These are phyloP conservation scores for Colletotrichum noveboracense DNA, from an alignment of 2,329 filamentous ascomycete species.

Conservation along the genomic window DNA sequence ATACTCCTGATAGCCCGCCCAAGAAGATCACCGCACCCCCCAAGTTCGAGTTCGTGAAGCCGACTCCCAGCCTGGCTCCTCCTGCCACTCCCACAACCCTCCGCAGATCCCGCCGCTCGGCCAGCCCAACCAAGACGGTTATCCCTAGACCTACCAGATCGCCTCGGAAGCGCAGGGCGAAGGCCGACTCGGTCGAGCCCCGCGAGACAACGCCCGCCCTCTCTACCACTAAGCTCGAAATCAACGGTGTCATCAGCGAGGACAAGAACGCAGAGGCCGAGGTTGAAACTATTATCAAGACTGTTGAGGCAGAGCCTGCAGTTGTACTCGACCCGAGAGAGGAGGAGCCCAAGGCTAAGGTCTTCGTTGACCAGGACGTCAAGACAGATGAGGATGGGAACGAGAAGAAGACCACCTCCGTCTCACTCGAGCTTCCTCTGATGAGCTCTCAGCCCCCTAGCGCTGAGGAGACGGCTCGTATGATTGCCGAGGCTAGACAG, in stretches of 20 bases:
- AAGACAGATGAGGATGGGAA: slow-evolving; percentile 59
- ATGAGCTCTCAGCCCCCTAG: slow-evolving; percentile 67
- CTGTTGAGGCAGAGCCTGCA: slow-evolving; percentile 54
- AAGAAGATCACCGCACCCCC: slow-evolving; percentile 85
- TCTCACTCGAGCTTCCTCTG: slow-evolving; percentile 77
- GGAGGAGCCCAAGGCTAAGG: slow-evolving; percentile 66
- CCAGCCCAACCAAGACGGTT: slow-evolving; percentile 59
- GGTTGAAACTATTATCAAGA: slow-evolving; percentile 46
- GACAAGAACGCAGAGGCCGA: slow-evolving; percentile 30
- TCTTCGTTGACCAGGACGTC: slow-evolving; percentile 72
- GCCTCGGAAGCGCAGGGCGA: slow-evolving; percentile 59
- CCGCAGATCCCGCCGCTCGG: slow-evolving; percentile 59
- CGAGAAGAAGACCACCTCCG: slow-evolving; percentile 74
- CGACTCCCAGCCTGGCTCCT: slow-evolving; percentile 48
- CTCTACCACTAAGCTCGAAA: slow-evolving; percentile 28
- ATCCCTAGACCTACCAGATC: slow-evolving; percentile 34
- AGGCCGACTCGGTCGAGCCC: slow-evolving; percentile 44
- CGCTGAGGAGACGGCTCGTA: slow-evolving; percentile 78
- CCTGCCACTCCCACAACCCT: slow-evolving; percentile 50
- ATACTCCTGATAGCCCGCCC: slow-evolving; percentile 68
- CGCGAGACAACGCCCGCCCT: neutral
- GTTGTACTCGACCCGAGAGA: slow-evolving; percentile 56
- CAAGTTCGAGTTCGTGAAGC: slow-evolving; percentile 67
- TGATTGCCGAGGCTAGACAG: slow-evolving; percentile 85
- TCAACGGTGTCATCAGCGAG: slow-evolving; percentile 33